Conservation (phyloP, 2,329 filamentous ascomycete species). For the Rhynchosporium secalis region DNA sequence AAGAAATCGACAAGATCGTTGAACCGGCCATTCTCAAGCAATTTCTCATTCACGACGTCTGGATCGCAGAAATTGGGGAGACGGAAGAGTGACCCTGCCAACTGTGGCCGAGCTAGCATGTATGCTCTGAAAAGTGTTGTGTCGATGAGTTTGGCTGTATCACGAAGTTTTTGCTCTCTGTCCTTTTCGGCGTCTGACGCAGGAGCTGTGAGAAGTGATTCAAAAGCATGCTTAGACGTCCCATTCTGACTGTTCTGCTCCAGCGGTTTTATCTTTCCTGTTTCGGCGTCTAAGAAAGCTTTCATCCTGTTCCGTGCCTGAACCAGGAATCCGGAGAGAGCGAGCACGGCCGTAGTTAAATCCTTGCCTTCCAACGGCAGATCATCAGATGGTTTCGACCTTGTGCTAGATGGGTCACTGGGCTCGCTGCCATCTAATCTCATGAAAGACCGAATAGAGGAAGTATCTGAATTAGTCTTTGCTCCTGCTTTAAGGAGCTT, state of each 20-base stretch:
- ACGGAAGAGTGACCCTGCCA: constrained; percentile 88
- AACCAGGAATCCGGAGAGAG: constrained; percentile 84
- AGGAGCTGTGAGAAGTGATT: constrained; percentile 53
- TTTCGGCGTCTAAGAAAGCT: constrained; percentile 60
- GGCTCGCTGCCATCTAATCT: constrained; percentile 49
- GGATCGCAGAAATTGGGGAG: constrained; percentile 98
- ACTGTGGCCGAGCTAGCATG: constrained; percentile 84
- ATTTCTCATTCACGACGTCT: constrained; percentile 87
- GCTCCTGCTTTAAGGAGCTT: constrained; percentile 43
- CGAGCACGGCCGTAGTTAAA: constrained; percentile 75
- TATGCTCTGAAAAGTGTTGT: constrained; percentile 93
- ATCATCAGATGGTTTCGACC: constrained; percentile 49
- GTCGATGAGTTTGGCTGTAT: constrained; percentile 82
- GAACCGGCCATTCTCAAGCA: constrained; percentile 85
- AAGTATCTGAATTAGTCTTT: constrained; percentile 45
- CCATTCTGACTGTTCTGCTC: constrained; percentile 44
- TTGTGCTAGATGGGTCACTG: constrained; percentile 57
- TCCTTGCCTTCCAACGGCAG: constrained; percentile 74
- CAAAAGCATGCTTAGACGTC: constrained; percentile 52
- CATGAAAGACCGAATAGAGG: constrained; percentile 61
- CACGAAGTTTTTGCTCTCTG: constrained; percentile 69
- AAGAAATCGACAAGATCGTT: constrained; percentile 97
- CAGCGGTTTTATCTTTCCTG: constrained; percentile 58
- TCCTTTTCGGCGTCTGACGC: constrained; percentile 48
- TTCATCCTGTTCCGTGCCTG: constrained; percentile 73